Percentiles rank a stretch among this genome's conserved stretches.
Conservation (phyloP, 2,329 filamentous ascomycete species). For the Xylariaceae sp. region DNA sequence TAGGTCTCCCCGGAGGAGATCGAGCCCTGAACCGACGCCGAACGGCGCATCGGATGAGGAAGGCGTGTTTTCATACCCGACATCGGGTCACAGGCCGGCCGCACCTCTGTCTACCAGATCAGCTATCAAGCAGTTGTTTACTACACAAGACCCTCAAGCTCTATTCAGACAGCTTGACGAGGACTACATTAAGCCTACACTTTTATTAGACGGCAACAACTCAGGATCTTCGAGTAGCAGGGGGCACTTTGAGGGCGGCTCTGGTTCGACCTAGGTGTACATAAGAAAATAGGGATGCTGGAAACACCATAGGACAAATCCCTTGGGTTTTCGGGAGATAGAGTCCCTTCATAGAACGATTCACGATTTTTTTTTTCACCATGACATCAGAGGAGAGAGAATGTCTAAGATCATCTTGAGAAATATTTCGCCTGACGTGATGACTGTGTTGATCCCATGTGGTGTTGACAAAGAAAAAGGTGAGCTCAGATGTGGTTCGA, state of each 20-base stretch:
- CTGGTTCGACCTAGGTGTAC: slow-evolving; percentile 21
- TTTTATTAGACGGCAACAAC: slow-evolving; percentile 69
- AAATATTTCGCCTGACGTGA: too few species aligned
- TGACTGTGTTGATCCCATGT: too few species aligned
- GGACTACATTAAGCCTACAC: slow-evolving; percentile 87
- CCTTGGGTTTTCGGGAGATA: too few species aligned
- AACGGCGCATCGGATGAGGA: slow-evolving; percentile 28
- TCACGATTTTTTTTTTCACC: too few species aligned
- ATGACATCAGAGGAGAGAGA: too few species aligned
- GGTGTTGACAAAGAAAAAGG: too few species aligned
- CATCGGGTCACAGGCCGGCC: slow-evolving; percentile 31
- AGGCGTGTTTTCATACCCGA: slow-evolving; percentile 34
- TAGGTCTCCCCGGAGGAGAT: slow-evolving; percentile 37
- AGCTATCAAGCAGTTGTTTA: slow-evolving; percentile 75
- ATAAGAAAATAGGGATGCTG: slow-evolving; percentile 8
- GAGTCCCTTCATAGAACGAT: too few species aligned
- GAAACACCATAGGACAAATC: slow-evolving; percentile 1
- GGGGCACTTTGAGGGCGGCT: slow-evolving; percentile 28
- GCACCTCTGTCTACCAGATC: slow-evolving; percentile 63
- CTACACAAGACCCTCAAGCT: slow-evolving; percentile 80
- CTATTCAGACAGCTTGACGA: slow-evolving; percentile 92
- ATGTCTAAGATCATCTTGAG: background rate
- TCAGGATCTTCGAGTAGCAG: slow-evolving; percentile 23
- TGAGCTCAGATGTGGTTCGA: background rate
- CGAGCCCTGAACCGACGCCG: slow-evolving; percentile 36